phyloP scores from a whole-genome alignment of 108 stramenopile genomes.

The Bacterosira constricta region DNA sequence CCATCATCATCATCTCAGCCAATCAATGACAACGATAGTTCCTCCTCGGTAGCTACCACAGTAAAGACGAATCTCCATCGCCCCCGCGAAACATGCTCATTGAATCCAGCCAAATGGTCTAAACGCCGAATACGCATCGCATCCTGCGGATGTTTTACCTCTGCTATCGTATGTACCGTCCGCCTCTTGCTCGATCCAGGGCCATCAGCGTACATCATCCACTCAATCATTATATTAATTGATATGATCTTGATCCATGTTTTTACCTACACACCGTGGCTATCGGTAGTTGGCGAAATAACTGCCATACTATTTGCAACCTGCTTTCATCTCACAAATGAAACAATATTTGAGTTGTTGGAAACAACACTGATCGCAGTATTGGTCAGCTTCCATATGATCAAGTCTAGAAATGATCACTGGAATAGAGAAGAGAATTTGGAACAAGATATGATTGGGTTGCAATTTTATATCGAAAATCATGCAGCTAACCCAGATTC shows the following conservation, averaged over 20 bases:
- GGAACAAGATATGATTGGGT: conserved; percentile 17
- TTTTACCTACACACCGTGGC: conserved; percentile 36
- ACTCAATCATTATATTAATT: conserved; percentile 32
- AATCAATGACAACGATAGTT: too few species aligned
- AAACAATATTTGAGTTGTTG: conserved; percentile 40
- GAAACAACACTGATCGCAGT: conserved; percentile 47
- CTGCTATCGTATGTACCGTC: conserved; percentile 1
- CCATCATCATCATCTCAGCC: too few species aligned
- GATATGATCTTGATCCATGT: conserved; percentile 48
- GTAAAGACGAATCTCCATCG: too few species aligned
- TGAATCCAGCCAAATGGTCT: conserved; percentile 14
- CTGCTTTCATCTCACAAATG: conserved; percentile 25
- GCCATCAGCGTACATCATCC: conserved; percentile 7
- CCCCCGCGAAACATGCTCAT: too few species aligned
- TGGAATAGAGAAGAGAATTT: conserved; percentile 19
- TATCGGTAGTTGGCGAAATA: conserved; percentile 30
- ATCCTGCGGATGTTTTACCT: conserved; percentile 5
- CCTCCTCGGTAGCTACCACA: too few species aligned
- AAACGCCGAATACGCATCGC: conserved; percentile 1
- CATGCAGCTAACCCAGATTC: not conserved
- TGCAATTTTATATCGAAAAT: conserved; percentile 14
- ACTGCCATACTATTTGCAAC: conserved; percentile 9
- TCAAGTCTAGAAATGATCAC: conserved; percentile 22
- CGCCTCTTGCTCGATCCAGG: not conserved
- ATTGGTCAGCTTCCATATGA: conserved; percentile 38